These are phyloP conservation scores for Albatrellus sp. DNA, from an alignment of 1,284 basidiomycete genomes.

Conservation along the genomic window DNA sequence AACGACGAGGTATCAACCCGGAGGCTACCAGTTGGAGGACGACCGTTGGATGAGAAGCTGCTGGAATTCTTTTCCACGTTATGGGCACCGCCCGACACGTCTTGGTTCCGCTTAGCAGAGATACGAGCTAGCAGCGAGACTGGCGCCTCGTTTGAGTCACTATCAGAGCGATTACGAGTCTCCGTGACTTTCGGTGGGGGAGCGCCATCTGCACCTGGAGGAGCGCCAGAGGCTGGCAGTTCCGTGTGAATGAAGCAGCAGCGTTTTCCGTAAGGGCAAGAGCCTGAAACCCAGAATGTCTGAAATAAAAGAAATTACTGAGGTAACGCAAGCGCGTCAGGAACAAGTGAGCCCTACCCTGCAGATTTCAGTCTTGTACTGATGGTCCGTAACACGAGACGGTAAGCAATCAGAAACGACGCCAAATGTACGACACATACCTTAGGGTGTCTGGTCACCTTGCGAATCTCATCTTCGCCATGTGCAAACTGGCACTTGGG, in stretches of 20 bases:
- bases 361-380: constrained; percentile 91
- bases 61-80: constrained; percentile 22
- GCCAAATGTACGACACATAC: constrained; percentile 24
- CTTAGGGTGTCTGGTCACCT: constrained; percentile 77
- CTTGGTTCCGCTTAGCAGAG: constrained; percentile 48
- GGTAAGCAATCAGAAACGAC: background rate
- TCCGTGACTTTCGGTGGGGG: constrained; percentile 35
- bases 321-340: constrained; percentile 2
- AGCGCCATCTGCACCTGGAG: constrained; percentile 34
- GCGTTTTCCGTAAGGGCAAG: constrained; percentile 81
- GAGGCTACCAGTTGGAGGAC: constrained; percentile 53
- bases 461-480: constrained; percentile 76
- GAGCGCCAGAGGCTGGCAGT: constrained; percentile 48
- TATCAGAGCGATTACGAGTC: constrained; percentile 61
- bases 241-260: constrained; percentile 88
- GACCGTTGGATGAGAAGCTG: constrained; percentile 26
- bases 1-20: constrained; percentile 60
- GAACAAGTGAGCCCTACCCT: constrained; percentile 37
- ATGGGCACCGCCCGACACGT: constrained; percentile 29
- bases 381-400: constrained; percentile 7
- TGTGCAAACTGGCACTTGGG: constrained; percentile 86
- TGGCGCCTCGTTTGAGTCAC: constrained; percentile 60
- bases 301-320: constrained; percentile 18
- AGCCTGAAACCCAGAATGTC: constrained; percentile 87
- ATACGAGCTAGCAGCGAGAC: constrained; percentile 66